Percentiles rank a stretch among this genome's conserved stretches.
These are phyloP conservation scores for Aspergillus sclerotialis DNA, from an alignment of 2,329 filamentous ascomycete species.

Conservation along the genomic window DNA sequence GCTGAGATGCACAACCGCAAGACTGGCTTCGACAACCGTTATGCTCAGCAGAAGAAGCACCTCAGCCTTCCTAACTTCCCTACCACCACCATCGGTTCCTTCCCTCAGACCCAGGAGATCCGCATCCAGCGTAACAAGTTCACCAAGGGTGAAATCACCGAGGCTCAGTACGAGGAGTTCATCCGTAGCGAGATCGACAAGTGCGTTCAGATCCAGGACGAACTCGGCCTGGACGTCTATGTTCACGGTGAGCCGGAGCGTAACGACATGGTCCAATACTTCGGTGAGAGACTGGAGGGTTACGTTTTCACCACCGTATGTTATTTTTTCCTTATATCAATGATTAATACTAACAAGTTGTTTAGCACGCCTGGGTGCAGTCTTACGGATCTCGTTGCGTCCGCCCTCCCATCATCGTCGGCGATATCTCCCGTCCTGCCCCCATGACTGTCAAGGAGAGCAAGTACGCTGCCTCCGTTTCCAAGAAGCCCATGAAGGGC, in stretches of 20 bases:
- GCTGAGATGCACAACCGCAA: conserved; percentile 84
- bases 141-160: conserved; percentile 95
- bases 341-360: no score
- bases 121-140: conserved; percentile 95
- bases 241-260: conserved; percentile 99
- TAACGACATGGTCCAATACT: conserved; percentile 99
- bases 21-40: conserved; percentile 78
- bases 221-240: conserved; percentile 93
- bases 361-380: conserved; percentile 85
- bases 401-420: conserved; percentile 94
- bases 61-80: conserved; percentile 95
- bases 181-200: conserved; percentile 98
- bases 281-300: conserved; percentile 91
- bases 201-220: conserved; percentile 93
- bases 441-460: conserved; percentile 99
- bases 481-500: conserved; percentile 99
- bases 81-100: conserved; percentile 97
- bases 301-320: conserved; percentile 85
- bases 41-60: conserved; percentile 80
- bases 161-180: conserved; percentile 93
- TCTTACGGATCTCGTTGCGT: conserved; percentile 98
- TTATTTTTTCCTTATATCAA: no score
- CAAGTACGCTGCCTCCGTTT: conserved; percentile 93
- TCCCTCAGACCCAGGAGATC: conserved; percentile 99
- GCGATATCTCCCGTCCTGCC: conserved; percentile 92